Evolutionary conservation across 2,329 filamentous ascomycete genomes (phyloP), one percentile per base, ranked within the genome.

Genomic region (Amesomyces nigricolor): DNA sequence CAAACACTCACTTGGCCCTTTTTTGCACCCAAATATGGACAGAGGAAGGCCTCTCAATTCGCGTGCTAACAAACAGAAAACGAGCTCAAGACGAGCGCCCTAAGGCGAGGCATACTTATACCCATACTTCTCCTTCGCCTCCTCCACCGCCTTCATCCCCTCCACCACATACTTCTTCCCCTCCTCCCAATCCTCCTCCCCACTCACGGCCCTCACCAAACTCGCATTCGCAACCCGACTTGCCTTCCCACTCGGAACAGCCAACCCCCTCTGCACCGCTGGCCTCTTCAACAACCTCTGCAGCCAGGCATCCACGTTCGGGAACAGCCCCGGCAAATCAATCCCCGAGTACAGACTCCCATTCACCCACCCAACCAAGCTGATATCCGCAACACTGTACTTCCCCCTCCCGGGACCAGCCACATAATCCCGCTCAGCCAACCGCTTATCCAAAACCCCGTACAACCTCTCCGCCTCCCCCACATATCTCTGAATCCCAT

Each of bases 381-480:
- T 79, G 53, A 92, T 89, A 71, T 92, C 88, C 0, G 83, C 87
- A 54, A 87, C 83, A 62, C 78, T 82, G 69, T 77, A 83, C 64
- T 79, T 81, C 61, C 82, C 78, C 26, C 65, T 65, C 11, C 70
- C 76, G 1, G 75, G 67, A 3, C 85, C 85, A 3, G 76, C 79
- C 6, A 82, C 65, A 59, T 73, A 83, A 51, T 80, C 76, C 3
- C 78, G 72, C 22, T 68, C 65, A 13, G 63, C 63, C 13, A 92
- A 81, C 51, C 86, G 85, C 64, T 77, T 75, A 68, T 92, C 79
- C 1, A 92, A 76, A 17, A 91, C 76, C 22, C 85, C 79, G 70
- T 91, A 91, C 1, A 92, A 76, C 2, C 89, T 81, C 61, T 87
- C 78, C 1, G 84, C 82, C 75, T 92, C 89, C 64, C 87, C 89